Evolutionary conservation across 2,329 filamentous ascomycete species (phyloP), one percentile per base, ranked within the genome.

Genomic region (Penicillium sp.): DNA sequence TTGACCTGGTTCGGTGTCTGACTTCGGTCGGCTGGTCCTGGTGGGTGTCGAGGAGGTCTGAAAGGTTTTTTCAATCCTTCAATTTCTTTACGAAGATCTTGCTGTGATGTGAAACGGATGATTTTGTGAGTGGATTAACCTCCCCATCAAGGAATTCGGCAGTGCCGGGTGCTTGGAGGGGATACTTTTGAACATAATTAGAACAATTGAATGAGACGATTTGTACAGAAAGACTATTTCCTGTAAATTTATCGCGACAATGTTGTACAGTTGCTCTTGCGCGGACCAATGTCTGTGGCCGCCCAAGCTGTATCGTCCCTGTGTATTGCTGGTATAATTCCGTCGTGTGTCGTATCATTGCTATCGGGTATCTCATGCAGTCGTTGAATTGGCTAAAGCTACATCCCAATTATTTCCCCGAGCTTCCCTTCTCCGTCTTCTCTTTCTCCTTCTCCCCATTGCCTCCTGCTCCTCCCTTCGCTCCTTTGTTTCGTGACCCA

Each of bases 1-100:
- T 95, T 89, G 82, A 87, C 89, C 90, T 88, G 79, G 82, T 82
- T 71, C 72, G 80, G 75, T 79, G 83, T 88, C 84, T 85, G 87
- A 86, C 86, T 87, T 92, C 80, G 89, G 89, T 87, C 89, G 84
- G 84, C 80, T 78, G 81, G 79, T 78, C 81, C 80, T 89, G 89
- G 89, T 90, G 90, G 90, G 89, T 85, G 83, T 84, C 82, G 89
- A 89, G 89, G 88, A 90, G 85, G 89, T 93, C 90, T 95, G 90
- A 93, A 90, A 90, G 90, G 82, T 81, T 48, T 43, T 48, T 41
- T 19, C 3, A 26, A 16, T 50, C 33, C 24, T 10, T 35, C 16
- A 6, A 47, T 48, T 37, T 45, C 39, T 53, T n/a, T 21, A 22
- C 13, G 16, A 5, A 29, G n/a, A 21, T 11, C 21, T 37, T 13